Conservation (phyloP, 2,329 filamentous ascomycete genomes). For the Ceratocystis colombiana region DNA sequence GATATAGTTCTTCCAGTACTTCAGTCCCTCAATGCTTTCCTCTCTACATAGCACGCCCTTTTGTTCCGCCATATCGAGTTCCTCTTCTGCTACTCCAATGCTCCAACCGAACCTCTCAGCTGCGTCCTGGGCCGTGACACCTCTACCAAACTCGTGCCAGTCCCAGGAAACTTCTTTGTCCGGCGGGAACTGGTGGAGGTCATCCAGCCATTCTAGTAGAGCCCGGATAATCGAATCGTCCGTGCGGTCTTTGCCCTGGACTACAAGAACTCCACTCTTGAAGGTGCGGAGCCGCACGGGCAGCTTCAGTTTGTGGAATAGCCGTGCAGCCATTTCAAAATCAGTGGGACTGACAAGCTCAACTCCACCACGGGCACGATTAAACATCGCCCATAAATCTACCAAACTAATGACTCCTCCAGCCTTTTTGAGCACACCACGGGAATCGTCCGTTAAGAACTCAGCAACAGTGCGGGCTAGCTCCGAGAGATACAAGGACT, state of each 20-base stretch:
- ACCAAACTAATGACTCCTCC: conserved; percentile 84
- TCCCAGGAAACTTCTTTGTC: conserved; percentile 62
- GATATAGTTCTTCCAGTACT: conserved; percentile 82
- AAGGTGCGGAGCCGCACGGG: conserved; percentile 82
- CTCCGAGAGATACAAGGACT: conserved; percentile 82
- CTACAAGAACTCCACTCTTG: conserved; percentile 87
- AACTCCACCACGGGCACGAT: conserved; percentile 81
- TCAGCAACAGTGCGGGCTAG: conserved; percentile 76
- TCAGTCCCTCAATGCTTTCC: conserved; percentile 78
- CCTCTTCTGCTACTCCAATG: conserved; percentile 87
- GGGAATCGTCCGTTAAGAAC: conserved; percentile 75
- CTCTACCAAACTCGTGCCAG: conserved; percentile 65
- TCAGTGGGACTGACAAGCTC: conserved; percentile 87
- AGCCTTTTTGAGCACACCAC: conserved; percentile 65
- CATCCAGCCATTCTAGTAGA: conserved; percentile 65
- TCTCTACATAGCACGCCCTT: conserved; percentile 78
- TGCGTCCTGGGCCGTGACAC: conserved; percentile 79
- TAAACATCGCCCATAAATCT: conserved; percentile 91
- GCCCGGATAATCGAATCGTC: conserved; percentile 80
- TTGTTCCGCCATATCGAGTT: conserved; percentile 95
- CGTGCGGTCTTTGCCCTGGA: conserved; percentile 76
- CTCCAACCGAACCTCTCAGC: conserved; percentile 94
- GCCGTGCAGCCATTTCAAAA: conserved; percentile 75
- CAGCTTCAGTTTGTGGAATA: conserved; percentile 81
- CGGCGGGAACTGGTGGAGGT: conserved; percentile 57